phyloP scores from a whole-genome alignment of 768 basidiomycete genomes.

The Imleria badia region DNA sequence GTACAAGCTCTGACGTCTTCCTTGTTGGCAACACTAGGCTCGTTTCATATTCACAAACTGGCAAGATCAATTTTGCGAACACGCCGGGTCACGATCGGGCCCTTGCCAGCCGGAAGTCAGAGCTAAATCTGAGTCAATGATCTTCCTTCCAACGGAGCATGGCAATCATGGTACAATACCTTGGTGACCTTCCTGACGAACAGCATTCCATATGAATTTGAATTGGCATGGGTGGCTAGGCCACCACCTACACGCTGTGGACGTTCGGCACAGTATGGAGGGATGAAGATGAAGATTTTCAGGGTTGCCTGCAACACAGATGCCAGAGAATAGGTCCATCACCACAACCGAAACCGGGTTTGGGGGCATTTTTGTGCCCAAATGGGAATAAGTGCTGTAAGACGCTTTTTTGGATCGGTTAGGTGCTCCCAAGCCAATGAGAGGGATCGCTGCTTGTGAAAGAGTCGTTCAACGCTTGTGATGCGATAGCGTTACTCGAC shows the following conservation, averaged over 20 bases:
- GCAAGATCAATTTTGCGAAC: background rate
- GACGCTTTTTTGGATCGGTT: no score
- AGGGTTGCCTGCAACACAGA: no score
- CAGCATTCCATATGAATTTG: conserved; percentile 12
- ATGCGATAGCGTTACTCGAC: no score
- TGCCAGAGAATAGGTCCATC: no score
- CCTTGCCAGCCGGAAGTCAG: background rate
- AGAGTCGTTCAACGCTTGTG: no score
- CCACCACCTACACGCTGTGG: conserved; percentile 6
- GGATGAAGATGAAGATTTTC: background rate
- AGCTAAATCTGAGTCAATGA: background rate
- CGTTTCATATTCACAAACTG: background rate
- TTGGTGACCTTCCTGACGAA: background rate
- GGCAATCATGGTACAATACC: background rate
- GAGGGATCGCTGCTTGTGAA: no score
- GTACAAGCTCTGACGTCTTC: background rate
- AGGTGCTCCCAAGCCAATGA: no score
- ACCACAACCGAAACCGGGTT: no score
- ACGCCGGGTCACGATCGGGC: background rate
- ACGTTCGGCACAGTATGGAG: background rate
- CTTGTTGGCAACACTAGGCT: background rate
- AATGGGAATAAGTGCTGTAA: no score
- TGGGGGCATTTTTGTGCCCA: no score
- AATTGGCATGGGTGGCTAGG: conserved; percentile 13
- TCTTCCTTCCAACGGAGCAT: conserved; percentile 1